Conservation (phyloP, 164 flowering plant genomes). For the Houttuynia cordata region DNA sequence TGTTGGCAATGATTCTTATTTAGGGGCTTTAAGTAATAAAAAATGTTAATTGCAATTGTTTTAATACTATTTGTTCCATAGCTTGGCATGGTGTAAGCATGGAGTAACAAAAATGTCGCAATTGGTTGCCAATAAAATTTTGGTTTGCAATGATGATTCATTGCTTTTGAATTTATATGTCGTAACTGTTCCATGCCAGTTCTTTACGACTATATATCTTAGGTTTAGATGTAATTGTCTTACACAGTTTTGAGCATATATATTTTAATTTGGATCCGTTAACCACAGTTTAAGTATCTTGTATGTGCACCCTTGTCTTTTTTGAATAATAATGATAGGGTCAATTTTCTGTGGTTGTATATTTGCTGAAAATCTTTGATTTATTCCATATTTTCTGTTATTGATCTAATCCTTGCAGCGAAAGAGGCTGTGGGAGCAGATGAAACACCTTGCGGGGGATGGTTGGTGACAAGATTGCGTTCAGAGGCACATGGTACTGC, state of each 20-base stretch:
- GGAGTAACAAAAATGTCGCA: no score
- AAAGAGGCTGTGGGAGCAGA: slow-evolving; percentile 95
- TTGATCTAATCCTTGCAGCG: slow-evolving; percentile 28
- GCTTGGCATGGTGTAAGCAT: no score
- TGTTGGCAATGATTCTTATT: no score
- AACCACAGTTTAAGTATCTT: background rate
- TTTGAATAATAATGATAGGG: no score
- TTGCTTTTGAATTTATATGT: background rate
- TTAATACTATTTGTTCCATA: no score
- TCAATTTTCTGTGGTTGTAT: no score
- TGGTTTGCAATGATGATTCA: background rate
- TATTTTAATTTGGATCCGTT: background rate
- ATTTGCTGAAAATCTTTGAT: background rate
- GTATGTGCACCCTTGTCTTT: background rate
- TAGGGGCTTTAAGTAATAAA: no score
- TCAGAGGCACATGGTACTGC: slow-evolving; percentile 92
- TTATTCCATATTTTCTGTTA: background rate
- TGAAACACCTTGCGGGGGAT: slow-evolving; percentile 85
- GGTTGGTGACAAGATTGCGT: slow-evolving; percentile 93
- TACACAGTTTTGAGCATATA: background rate
- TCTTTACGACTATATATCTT: no score
- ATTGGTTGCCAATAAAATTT: no score
- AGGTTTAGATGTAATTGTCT: background rate
- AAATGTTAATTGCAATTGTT: no score
- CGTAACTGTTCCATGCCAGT: background rate